Conservation (phyloP, 2,329 filamentous ascomycete genomes). For the Colletotrichum gigasporum region DNA sequence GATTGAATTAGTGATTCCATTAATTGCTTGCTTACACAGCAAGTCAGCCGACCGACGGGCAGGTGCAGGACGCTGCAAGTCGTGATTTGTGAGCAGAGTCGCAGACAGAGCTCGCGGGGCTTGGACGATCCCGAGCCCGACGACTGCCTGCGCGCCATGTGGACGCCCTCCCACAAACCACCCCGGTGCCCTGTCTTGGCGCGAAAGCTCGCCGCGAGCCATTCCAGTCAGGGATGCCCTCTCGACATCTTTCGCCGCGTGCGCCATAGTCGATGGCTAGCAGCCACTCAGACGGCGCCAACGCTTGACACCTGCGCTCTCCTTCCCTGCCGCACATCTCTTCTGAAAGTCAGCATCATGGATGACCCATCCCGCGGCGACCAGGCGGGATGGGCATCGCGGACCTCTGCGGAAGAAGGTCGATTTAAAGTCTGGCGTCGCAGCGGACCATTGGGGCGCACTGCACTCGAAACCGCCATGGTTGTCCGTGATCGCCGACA, state of each 20-base stretch:
- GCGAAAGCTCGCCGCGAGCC: background rate
- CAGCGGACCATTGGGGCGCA: background rate
- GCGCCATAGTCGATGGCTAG: slow-evolving; percentile 10
- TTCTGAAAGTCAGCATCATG: slow-evolving; percentile 6
- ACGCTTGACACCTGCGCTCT: background rate
- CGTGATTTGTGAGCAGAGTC: slow-evolving; percentile 23
- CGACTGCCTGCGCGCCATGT: slow-evolving; percentile 5
- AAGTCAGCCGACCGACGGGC: slow-evolving; percentile 7
- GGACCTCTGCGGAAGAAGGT: background rate
- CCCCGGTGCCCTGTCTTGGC: slow-evolving; percentile 10
- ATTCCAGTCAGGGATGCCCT: background rate
- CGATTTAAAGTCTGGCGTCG: background rate
- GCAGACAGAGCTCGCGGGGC: slow-evolving; percentile 12
- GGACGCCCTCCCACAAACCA: background rate
- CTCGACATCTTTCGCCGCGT: slow-evolving; percentile 4
- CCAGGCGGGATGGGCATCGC: background rate
- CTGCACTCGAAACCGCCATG: background rate
- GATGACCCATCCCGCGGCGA: slow-evolving; percentile 16
- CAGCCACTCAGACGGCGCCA: slow-evolving; percentile 13
- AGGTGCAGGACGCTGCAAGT: background rate
- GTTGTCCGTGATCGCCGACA: slow-evolving; percentile 6
- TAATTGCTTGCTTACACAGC: slow-evolving; percentile 23
- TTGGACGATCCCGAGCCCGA: slow-evolving; percentile 28
- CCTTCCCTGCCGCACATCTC: slow-evolving; percentile 7
- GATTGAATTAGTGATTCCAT: background rate